Evolutionary conservation across 768 basidiomycete species (phyloP).

Genomic region (Polyporus arcularius): DNA sequence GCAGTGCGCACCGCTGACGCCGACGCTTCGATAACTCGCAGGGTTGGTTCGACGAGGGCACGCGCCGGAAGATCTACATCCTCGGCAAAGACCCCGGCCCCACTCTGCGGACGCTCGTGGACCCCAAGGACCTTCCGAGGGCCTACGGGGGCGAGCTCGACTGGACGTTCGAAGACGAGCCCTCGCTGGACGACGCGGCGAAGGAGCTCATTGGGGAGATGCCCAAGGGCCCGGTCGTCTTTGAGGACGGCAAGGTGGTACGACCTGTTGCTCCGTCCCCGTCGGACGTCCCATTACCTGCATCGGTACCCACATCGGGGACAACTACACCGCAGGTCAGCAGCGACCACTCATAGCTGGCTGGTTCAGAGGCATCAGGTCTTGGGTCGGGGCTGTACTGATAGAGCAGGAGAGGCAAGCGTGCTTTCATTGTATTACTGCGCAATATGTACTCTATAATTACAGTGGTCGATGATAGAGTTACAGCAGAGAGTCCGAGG

Average conservation of each 20-base stretch:
- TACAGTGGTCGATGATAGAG: neutral
- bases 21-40: constrained; percentile 24
- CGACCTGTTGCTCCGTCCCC: constrained; percentile 23
- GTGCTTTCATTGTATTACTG: neutral
- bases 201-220: constrained; percentile 46
- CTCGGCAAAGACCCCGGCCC: constrained; percentile 61
- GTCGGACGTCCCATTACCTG: neutral
- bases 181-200: constrained; percentile 59
- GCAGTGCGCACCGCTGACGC: neutral
- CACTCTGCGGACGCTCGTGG: constrained; percentile 52
- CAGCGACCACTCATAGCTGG: neutral
- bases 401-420: too few species aligned
- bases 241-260: constrained; percentile 43
- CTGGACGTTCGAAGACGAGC: constrained; percentile 70
- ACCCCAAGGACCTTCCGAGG: constrained; percentile 55
- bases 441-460: neutral
- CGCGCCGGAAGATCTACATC: constrained; percentile 75
- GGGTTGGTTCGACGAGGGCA: constrained; percentile 82
- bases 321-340: neutral
- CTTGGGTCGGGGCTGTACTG: too few species aligned
- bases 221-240: constrained; percentile 59
- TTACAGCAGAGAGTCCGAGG: neutral
- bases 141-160: constrained; percentile 75
- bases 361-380: too few species aligned
- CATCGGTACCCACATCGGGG: too few species aligned